A percentile compares a stretch with the other conserved stretches of the same genome.
These are phyloP conservation scores for Rhodamnia argentea DNA, from an alignment of 345 rosid species.

Conservation along the genomic window DNA sequence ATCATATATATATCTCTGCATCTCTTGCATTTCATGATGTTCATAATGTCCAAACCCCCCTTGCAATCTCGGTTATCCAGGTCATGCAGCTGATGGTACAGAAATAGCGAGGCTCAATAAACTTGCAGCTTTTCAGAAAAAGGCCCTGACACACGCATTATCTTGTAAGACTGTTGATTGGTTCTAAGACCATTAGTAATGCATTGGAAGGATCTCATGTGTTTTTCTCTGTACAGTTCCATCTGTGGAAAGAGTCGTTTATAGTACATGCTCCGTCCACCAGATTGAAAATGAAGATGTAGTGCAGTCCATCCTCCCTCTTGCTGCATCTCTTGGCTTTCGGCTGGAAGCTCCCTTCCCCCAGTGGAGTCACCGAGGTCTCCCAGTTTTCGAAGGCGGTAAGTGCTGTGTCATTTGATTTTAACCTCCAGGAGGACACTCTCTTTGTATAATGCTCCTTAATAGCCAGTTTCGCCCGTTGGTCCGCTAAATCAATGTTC, in stretches of 20 bases:
- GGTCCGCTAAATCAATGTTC: background rate
- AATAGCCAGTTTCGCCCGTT: background rate
- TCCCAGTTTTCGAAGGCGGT: conserved; percentile 66
- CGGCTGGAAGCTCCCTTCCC: conserved; percentile 60
- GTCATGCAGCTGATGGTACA: conserved; percentile 6
- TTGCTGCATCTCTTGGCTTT: conserved; percentile 49
- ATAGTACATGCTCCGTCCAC: conserved; percentile 89
- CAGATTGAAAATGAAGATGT: conserved; percentile 90
- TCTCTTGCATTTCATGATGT: background rate
- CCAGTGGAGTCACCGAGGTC: conserved; percentile 64
- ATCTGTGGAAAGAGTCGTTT: conserved; percentile 53
- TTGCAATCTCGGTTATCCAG: conserved; percentile 1
- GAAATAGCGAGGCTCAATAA: conserved; percentile 51
- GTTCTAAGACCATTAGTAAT: background rate
- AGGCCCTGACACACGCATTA: conserved; percentile 75
- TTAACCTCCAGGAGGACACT: background rate
- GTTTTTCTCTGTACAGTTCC: conserved; percentile 35
- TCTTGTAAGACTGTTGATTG: conserved; percentile 35
- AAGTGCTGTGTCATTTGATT: conserved; percentile 11
- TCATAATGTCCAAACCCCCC: background rate
- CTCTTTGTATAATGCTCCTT: background rate
- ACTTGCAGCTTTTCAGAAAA: conserved; percentile 78
- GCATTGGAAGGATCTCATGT: background rate
- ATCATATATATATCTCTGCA: background rate
- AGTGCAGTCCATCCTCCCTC: conserved; percentile 44